Conservation (phyloP, 2,329 filamentous ascomycete species). For the Penicillium verrucosum region DNA sequence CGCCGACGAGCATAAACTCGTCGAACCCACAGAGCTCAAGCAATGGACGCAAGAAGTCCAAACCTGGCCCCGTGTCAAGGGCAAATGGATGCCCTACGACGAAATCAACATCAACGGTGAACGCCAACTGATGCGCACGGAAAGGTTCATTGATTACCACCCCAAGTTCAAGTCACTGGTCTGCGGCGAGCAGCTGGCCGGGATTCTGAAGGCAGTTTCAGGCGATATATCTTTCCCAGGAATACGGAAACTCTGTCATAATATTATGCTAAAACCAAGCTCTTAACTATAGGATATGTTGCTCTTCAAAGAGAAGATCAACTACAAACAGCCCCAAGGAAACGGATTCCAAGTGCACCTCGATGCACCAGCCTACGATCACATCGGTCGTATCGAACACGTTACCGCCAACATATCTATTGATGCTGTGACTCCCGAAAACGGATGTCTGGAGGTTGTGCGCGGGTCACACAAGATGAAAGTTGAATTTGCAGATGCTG, state of each 20-base stretch:
- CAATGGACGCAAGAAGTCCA: conserved; percentile 27
- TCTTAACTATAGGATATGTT: conserved; percentile 27
- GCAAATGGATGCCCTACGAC: conserved; percentile 35
- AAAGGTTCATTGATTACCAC: conserved; percentile 35
- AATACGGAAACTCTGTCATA: too few species aligned
- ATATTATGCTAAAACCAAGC: neutral
- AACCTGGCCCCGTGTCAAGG: conserved; percentile 29
- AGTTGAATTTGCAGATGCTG: conserved; percentile 30
- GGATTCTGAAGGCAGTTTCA: conserved; percentile 28
- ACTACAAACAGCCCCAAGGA: conserved; percentile 35
- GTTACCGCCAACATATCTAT: conserved; percentile 36
- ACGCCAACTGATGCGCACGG: conserved; percentile 34
- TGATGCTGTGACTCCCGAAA: conserved; percentile 30
- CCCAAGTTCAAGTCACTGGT: conserved; percentile 26
- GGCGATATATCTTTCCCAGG: conserved; percentile 17
- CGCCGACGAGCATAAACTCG: conserved; percentile 26
- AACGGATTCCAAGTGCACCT: conserved; percentile 38
- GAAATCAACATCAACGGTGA: conserved; percentile 33
- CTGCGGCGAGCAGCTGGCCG: conserved; percentile 24
- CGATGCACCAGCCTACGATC: conserved; percentile 37
- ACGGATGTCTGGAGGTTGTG: conserved; percentile 37
- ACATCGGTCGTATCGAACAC: conserved; percentile 36
- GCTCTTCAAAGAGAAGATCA: conserved; percentile 40
- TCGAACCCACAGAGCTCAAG: conserved; percentile 24
- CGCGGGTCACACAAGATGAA: conserved; percentile 35